Base-by-base conservation (phyloP, 1,284 basidiomycete genomes). In the Exsudoporus floridanus region DNA sequence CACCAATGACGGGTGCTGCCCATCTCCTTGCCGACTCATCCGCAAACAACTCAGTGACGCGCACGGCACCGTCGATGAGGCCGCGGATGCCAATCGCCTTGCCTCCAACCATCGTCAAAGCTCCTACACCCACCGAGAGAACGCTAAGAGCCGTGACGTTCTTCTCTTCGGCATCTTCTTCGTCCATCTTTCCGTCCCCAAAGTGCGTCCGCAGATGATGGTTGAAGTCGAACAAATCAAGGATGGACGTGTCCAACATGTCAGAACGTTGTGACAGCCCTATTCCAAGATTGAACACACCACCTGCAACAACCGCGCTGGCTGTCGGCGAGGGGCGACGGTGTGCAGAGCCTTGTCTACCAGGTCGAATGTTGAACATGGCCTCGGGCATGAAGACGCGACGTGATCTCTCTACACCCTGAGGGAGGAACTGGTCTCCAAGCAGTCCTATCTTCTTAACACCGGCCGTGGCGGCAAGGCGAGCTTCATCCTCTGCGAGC, bases 371-470 rank as follows among this genome's bases (percentile, higher is more conserved):
- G 46, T 80, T 82, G 74, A 99, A 99, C 97, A 99, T 99, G 18
- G 92, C 94, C 65, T 95, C 88, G 12, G 96, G 92, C 74, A 94
- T 86, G 77, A 99, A 99, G 12, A 95, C 84, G 9, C 94, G 79
- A 51, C 83, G 81, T 38, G 83, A 85, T 40, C 88, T 78, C 67
- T 92, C 89, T n/a, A 91, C 90, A 51, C 84, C 87, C 28, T 79
- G 78, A 0, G 95, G 94, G 10, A 98, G 81, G 70, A 92, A 85
- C 53, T 78, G 77, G 57, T 95, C 88, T 27, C 86, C 94, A 7
- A 97, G 73, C 28, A 80, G 74, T 45, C 77, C 76, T 53, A 98
- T 84, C 58, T 79, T 77, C 48, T 81, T 73, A 12, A 99, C 91
- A 40, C 90, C 86, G 6, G 75, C 70, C 4, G 78, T 77, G 0